Base-by-base conservation (phyloP, 192 early-diverging fungal species). In the Thoreauomyces humboldtii region DNA sequence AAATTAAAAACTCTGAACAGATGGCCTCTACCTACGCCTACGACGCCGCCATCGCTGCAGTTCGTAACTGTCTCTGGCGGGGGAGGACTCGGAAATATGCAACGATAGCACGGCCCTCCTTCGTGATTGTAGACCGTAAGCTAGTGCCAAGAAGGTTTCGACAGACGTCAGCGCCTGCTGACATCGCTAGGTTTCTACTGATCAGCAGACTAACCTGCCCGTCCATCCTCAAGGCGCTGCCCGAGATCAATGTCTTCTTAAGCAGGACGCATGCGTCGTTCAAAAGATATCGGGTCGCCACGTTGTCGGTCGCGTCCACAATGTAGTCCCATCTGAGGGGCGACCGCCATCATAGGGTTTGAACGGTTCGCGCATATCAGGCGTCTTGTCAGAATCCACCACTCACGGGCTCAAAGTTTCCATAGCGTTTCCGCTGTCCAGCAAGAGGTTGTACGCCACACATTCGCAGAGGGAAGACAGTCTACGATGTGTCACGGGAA, bases 101-200 rank as follows among this genome's bases (percentile, higher is more conserved):
- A 98, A 35, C 96, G 87, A 72, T 95, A 98, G 75, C 96, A 98
- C 14, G 96, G 96, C 15, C 94, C 92, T 31, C 82, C 84, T 28
- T 85, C 72, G 70, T 95, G 81, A 70, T 98, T 92, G 73, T 96
- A 97, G n/a, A 94, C 82, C 0, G 95, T 93, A 46, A 98, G 80
- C 84, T 84, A 56, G 21, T 19, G 46, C 22, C 1, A 33, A 4
- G 33, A 28, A 7, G 57, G 36, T 41, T 44, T 14, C 12, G 32
- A 2, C 28, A 29, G 7, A 11, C 6, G 4, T 22, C 12, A 43
- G 1, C 0, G 19, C 2, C 38, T 25, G 29, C 14, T 9, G 31
- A 37, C 28, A 57, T 38, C 7, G 19, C 21, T 19, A 12, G 27
- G 32, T 29, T 6, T 27, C 27, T 29, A 5, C 14, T 2, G 3